Evolutionary conservation across 108 stramenopile genomes (phyloP).

Genomic region (Cylindrotheca closterium): DNA sequence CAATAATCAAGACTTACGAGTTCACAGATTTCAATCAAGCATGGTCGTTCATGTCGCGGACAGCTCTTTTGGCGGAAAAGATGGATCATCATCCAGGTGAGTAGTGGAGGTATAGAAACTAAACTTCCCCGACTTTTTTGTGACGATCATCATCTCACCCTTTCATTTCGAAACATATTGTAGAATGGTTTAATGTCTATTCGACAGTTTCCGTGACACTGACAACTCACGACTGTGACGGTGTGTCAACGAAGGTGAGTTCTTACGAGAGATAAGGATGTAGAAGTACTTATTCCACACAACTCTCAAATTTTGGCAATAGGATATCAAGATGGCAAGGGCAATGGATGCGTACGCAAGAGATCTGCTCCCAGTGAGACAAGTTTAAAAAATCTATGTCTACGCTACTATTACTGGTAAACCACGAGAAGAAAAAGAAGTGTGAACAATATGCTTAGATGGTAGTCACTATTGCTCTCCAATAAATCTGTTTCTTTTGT

Average conservation of each 20-base stretch:
- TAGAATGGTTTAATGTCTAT: conserved; percentile 98
- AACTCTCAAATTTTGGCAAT: background rate
- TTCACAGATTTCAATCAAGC: conserved; percentile 89
- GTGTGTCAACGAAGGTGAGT: conserved; percentile 73
- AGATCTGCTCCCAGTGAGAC: conserved; percentile 44
- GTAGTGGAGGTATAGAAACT: background rate
- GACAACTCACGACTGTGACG: conserved; percentile 82
- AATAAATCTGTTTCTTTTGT: conserved; percentile 79
- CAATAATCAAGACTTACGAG: conserved; percentile 76
- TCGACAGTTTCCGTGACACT: conserved; percentile 87
- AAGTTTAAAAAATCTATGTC: background rate
- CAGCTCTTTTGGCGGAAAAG: conserved; percentile 89
- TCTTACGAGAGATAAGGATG: background rate
- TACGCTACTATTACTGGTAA: too few species aligned
- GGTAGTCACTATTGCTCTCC: conserved; percentile 56
- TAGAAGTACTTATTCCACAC: background rate
- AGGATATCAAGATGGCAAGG: conserved; percentile 77
- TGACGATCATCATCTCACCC: background rate
- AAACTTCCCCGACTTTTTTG: background rate
- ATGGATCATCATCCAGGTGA: conserved; percentile 92
- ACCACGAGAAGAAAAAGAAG: too few species aligned
- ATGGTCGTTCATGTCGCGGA: conserved; percentile 91
- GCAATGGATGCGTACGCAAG: conserved; percentile 73
- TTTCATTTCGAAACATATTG: background rate
- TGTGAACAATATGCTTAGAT: too few species aligned